These are phyloP conservation scores for Borovskyia barvae DNA, from an alignment of 208 protist species.

Conservation along the genomic window DNA sequence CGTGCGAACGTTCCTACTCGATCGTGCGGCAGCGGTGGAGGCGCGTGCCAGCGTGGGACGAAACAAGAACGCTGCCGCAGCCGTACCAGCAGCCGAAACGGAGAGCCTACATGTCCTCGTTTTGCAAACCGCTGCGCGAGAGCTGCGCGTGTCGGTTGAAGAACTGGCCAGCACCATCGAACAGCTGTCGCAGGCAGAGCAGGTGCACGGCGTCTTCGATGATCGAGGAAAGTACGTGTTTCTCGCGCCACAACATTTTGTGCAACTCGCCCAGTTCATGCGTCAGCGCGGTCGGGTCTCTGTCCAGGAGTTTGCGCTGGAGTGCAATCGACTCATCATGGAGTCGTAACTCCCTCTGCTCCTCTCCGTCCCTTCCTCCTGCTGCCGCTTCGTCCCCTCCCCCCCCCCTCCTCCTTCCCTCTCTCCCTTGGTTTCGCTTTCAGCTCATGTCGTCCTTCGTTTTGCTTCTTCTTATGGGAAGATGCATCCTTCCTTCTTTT, in stretches of 20 bases:
- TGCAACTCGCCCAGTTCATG: slow-evolving; percentile 57
- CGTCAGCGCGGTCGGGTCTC: slow-evolving; percentile 59
- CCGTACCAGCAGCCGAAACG: not conserved
- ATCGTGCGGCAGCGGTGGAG: slow-evolving; percentile 30
- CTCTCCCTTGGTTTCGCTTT: slow-evolving; percentile 3
- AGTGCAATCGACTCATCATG: slow-evolving; percentile 70
- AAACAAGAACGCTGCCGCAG: not conserved
- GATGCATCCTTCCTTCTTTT: no score
- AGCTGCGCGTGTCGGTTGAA: slow-evolving; percentile 51
- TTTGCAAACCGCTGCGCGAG: slow-evolving; percentile 55
- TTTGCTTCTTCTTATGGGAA: no score
- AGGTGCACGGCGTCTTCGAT: slow-evolving; percentile 69
- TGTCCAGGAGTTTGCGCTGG: slow-evolving; percentile 59
- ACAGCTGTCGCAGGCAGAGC: slow-evolving; percentile 40
- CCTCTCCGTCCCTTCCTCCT: not conserved
- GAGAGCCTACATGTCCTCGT: slow-evolving; percentile 43
- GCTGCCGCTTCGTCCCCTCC: not conserved
- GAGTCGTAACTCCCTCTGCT: slow-evolving; percentile 11
- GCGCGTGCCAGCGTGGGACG: not conserved
- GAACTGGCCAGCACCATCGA: slow-evolving; percentile 56
- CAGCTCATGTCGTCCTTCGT: no score
- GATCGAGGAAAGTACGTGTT: slow-evolving; percentile 82
- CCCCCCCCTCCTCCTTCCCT: not conserved
- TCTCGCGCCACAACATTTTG: slow-evolving; percentile 50
- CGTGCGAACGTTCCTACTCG: slow-evolving; percentile 30